These are phyloP conservation scores for Scleroderma bovista DNA, from an alignment of 768 basidiomycete species.

Conservation along the genomic window DNA sequence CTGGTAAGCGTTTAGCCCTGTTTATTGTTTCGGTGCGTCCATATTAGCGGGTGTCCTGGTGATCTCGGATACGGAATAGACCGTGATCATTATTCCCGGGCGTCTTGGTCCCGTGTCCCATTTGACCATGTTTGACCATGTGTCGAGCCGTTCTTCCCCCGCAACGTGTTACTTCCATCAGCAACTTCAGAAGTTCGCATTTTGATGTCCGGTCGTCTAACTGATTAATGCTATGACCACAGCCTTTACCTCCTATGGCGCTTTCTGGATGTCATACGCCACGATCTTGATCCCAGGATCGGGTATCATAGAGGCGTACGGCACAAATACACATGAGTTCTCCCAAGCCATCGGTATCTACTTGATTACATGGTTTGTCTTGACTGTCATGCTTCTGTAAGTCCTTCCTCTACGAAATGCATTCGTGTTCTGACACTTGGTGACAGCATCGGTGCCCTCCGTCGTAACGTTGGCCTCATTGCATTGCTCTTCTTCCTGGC, in stretches of 20 bases:
- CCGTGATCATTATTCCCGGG: neutral
- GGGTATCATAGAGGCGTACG: conserved; percentile 56
- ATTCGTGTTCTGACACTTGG: neutral
- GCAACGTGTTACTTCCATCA: neutral
- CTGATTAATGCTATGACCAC: neutral
- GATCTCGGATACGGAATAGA: too few relatives aligned
- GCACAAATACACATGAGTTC: conserved; percentile 33
- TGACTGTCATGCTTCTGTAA: conserved; percentile 67
- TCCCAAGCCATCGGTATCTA: conserved; percentile 66
- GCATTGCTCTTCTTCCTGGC: conserved; percentile 49
- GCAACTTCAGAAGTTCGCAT: neutral
- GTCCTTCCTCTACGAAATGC: conserved; percentile 16
- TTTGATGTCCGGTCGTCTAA: neutral
- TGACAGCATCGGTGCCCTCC: conserved; percentile 42
- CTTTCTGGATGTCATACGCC: conserved; percentile 85
- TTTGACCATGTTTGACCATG: neutral
- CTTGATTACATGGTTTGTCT: conserved; percentile 66
- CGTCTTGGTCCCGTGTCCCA: neutral
- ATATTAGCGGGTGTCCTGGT: neutral
- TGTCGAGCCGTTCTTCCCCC: neutral
- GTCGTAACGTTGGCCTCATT: conserved; percentile 45
- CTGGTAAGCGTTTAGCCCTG: conserved; percentile 42
- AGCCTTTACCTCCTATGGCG: conserved; percentile 82
- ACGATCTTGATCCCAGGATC: conserved; percentile 65
- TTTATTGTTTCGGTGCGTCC: neutral